Evolutionary conservation across 352 stramenopile species (phyloP).

Genomic region (Pythium angustatum): DNA sequence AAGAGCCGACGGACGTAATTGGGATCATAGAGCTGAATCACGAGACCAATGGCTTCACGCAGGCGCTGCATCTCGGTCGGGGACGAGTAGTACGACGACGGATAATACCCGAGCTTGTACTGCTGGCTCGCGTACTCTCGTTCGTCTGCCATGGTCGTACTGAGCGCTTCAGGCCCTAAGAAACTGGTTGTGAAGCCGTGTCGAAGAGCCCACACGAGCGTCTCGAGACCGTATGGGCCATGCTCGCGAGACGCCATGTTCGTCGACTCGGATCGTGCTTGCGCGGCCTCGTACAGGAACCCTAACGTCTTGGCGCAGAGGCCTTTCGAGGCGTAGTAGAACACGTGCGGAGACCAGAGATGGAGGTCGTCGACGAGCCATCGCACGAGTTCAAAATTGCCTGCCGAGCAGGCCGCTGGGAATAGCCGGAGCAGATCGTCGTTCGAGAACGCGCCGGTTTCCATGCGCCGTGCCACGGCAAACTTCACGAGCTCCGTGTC

Average conservation of each 20-base stretch:
- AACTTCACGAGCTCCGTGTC: background rate
- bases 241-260: background rate
- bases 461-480: background rate
- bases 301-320: background rate
- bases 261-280: background rate
- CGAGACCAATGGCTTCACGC: background rate
- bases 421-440: background rate
- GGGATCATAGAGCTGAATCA: background rate
- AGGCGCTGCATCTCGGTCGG: slow-evolving; percentile 1
- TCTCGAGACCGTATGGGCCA: background rate
- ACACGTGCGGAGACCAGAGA: background rate
- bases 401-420: too few species aligned
- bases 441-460: background rate
- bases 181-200: too few species aligned
- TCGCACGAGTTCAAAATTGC: background rate
- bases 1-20: background rate
- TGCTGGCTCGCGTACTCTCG: too few species aligned
- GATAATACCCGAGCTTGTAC: too few species aligned
- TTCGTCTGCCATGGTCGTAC: too few species aligned
- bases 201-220: background rate
- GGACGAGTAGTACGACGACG: too few species aligned
- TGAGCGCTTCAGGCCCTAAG: too few species aligned
- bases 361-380: background rate
- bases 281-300: background rate
- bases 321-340: background rate